Percentiles rank a stretch among this genome's conserved stretches.
Conservation (phyloP, 2,329 filamentous ascomycete genomes). For the Colletotrichum ledebouriae region DNA sequence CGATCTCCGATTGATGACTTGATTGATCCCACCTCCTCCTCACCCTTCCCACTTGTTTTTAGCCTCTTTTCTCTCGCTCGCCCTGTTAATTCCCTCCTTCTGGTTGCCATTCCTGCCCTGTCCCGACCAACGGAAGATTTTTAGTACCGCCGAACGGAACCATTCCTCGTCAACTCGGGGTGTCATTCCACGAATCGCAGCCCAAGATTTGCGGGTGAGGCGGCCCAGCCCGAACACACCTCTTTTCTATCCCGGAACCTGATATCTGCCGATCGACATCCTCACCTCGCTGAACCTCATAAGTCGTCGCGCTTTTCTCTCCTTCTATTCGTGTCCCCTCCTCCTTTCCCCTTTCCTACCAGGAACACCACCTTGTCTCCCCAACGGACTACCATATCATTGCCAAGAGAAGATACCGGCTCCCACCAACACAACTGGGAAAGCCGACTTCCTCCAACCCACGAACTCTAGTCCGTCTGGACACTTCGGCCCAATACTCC, state of each 20-base stretch:
- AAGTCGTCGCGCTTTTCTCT: conserved; percentile 29
- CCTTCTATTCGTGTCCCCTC: conserved; percentile 1
- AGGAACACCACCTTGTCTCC: neutral
- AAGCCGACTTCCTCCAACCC: conserved; percentile 11
- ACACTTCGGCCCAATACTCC: conserved; percentile 26
- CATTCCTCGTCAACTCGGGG: conserved; percentile 32
- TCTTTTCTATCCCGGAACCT: conserved; percentile 14
- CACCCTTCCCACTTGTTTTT: conserved; percentile 24
- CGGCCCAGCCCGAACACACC: conserved; percentile 33
- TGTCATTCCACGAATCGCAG: conserved; percentile 41
- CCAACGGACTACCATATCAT: neutral
- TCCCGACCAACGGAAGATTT: conserved; percentile 34
- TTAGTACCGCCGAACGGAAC: conserved; percentile 27
- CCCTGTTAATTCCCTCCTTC: conserved; percentile 8
- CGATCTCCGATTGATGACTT: conserved; percentile 20
- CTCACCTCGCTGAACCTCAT: conserved; percentile 34
- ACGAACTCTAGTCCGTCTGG: conserved; percentile 1
- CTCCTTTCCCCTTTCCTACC: neutral
- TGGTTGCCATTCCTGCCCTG: conserved; percentile 15
- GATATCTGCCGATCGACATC: conserved; percentile 30
- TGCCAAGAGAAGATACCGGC: conserved; percentile 9
- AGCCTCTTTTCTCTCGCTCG: conserved; percentile 23
- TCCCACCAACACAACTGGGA: conserved; percentile 18
- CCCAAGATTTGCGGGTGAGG: conserved; percentile 27
- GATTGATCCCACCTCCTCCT: neutral